Evolutionary conservation across 805 yeast species (phyloP).

Genomic region (Priceomyces castillae): DNA sequence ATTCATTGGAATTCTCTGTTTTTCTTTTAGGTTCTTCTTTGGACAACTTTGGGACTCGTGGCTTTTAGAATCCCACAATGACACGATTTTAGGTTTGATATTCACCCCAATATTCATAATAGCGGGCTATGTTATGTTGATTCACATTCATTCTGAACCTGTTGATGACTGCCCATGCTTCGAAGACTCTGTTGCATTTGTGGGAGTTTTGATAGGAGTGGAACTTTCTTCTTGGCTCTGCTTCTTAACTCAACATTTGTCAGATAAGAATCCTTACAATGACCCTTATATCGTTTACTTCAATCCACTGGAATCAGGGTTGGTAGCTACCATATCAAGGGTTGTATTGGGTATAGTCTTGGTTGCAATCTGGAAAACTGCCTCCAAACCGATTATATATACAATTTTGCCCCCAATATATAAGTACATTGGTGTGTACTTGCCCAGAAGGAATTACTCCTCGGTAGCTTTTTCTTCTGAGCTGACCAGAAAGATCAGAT

Average conservation of each 20-base stretch:
- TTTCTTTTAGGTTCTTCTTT: slow-evolving; percentile 42
- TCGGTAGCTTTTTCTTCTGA: slow-evolving; percentile 36
- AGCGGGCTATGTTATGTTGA: slow-evolving; percentile 44
- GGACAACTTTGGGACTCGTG: slow-evolving; percentile 47
- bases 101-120: slow-evolving; percentile 37
- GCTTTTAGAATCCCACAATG: slow-evolving; percentile 29
- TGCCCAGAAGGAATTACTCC: slow-evolving; percentile 37
- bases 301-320: slow-evolving; percentile 41
- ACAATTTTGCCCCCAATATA: slow-evolving; percentile 59
- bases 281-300: slow-evolving; percentile 43
- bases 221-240: slow-evolving; percentile 60
- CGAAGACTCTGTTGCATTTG: slow-evolving; percentile 90
- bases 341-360: slow-evolving; percentile 57
- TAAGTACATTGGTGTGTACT: slow-evolving; percentile 35
- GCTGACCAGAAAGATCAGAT: slow-evolving; percentile 33
- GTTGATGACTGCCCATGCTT: slow-evolving; percentile 95
- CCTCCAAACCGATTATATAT: slow-evolving; percentile 66
- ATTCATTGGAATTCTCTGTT: slow-evolving; percentile 55
- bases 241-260: slow-evolving; percentile 28
- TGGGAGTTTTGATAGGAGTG: slow-evolving; percentile 81
- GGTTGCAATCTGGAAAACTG: slow-evolving; percentile 70
- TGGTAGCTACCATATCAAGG: slow-evolving; percentile 43
- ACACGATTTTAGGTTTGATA: slow-evolving; percentile 15
- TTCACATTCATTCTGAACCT: slow-evolving; percentile 77
- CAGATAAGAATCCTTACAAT: slow-evolving; percentile 12